Conservation (phyloP, 345 rosid genomes). For the Murraya koenigii region DNA sequence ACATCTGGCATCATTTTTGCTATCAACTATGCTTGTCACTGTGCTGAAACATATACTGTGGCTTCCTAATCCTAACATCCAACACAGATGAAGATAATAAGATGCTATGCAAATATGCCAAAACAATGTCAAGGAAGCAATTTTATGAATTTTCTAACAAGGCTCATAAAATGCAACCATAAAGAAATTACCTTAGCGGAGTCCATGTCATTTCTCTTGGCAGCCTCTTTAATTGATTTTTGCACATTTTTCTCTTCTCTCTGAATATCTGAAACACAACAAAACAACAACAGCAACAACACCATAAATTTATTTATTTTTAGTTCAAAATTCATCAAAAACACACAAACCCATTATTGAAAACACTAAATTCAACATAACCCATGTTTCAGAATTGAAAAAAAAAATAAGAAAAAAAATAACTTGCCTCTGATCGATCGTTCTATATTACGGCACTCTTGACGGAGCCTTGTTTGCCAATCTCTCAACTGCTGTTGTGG, state of each 20-base stretch:
- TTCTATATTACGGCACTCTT: constrained; percentile 42
- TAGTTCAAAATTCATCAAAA: constrained; percentile 1
- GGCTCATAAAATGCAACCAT: neutral
- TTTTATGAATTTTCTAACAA: neutral
- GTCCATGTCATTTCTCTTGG: constrained; percentile 20
- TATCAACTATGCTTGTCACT: neutral
- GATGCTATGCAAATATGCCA: neutral
- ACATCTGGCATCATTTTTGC: neutral
- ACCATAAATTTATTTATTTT: neutral
- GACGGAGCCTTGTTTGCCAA: constrained; percentile 47
- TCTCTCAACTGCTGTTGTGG: constrained; percentile 43
- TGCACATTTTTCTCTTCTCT: constrained; percentile 45
- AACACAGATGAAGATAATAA: neutral
- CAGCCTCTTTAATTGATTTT: constrained; percentile 41
- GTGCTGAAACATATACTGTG: neutral
- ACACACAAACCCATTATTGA: neutral
- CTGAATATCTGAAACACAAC: constrained; percentile 36
- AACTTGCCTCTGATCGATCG: constrained; percentile 40
- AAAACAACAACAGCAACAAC: neutral
- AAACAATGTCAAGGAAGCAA: neutral
- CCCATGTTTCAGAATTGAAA: neutral
- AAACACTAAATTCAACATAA: neutral
- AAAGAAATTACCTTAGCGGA: neutral
- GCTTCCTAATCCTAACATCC: neutral
- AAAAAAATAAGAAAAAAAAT: neutral